Percentiles rank a stretch among this genome's conserved stretches.
Evolutionary conservation across 768 basidiomycete genomes (phyloP).

Genomic region (Mrakia frigida): DNA sequence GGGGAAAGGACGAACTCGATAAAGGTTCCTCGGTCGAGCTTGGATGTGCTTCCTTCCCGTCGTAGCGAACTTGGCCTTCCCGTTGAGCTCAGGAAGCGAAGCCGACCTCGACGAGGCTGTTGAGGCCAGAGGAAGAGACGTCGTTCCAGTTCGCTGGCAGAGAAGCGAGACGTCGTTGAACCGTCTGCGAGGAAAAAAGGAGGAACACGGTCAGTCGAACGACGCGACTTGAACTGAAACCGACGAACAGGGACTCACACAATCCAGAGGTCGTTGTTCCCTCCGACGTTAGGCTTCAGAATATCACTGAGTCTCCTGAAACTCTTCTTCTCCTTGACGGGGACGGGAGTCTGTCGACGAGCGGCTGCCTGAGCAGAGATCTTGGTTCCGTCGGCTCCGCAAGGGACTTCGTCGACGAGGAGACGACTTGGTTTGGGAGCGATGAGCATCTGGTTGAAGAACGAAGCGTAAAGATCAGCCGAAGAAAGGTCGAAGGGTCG

Average conservation of each 20-base stretch:
- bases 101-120: slow-evolving; percentile 44
- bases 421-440: slow-evolving; percentile 83
- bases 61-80: slow-evolving; percentile 77
- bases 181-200: slow-evolving; percentile 44
- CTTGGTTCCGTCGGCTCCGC: slow-evolving; percentile 45
- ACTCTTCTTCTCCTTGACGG: slow-evolving; percentile 73
- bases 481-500: not conserved
- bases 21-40: slow-evolving; percentile 80
- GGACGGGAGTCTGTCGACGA: slow-evolving; percentile 24
- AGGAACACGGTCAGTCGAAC: not conserved
- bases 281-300: slow-evolving; percentile 53
- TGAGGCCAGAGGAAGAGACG: slow-evolving; percentile 58
- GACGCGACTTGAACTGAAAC: slow-evolving; percentile 8
- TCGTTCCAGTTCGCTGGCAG: slow-evolving; percentile 85
- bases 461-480: not conserved
- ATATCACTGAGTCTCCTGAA: slow-evolving; percentile 87
- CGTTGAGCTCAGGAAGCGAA: slow-evolving; percentile 76
- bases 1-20: slow-evolving; percentile 51
- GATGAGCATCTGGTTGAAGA: slow-evolving; percentile 53
- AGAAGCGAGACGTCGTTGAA: slow-evolving; percentile 94
- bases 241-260: slow-evolving; percentile 48
- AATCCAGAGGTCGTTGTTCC: slow-evolving; percentile 87
- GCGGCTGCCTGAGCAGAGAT: slow-evolving; percentile 8
- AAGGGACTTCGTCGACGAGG: slow-evolving; percentile 65
- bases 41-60: slow-evolving; percentile 69